Conservation (phyloP, 148 eudicot genomes). For the Chenopodium quinoa region DNA sequence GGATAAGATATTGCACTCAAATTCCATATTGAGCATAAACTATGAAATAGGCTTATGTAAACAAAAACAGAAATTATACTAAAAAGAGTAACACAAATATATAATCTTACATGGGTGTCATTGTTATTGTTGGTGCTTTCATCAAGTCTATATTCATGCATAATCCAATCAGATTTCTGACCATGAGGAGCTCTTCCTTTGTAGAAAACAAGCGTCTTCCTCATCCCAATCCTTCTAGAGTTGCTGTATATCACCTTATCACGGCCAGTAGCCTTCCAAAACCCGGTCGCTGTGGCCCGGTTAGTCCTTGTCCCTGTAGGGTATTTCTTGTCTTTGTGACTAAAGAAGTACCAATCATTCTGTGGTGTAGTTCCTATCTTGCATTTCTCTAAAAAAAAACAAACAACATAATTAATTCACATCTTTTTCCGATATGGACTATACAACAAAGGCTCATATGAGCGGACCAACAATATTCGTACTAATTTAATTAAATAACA, state of each 20-base stretch:
- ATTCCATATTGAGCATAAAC: not conserved
- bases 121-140: conserved; percentile 28
- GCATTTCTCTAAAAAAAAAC: conserved; percentile 38
- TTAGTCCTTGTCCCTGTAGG: conserved; percentile 58
- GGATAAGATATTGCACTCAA: not conserved
- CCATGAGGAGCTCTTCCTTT: conserved; percentile 61
- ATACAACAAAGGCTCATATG: not conserved
- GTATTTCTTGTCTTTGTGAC: conserved; percentile 62
- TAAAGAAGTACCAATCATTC: conserved; percentile 59
- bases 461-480: not conserved
- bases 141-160: conserved; percentile 57
- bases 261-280: conserved; percentile 64
- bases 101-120: conserved; percentile 21
- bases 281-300: conserved; percentile 54
- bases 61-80: not conserved
- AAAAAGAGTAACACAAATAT: not conserved
- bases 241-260: conserved; percentile 48
- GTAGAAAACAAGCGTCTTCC: conserved; percentile 60
- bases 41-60: not conserved
- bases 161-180: conserved; percentile 59
- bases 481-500: not conserved
- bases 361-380: conserved; percentile 58
- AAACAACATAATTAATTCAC: not conserved
- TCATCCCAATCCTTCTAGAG: conserved; percentile 44
- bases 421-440: not conserved